These are phyloP conservation scores for Scutellaria galericulata DNA, from an alignment of 257 asterid genomes.

Conservation along the genomic window DNA sequence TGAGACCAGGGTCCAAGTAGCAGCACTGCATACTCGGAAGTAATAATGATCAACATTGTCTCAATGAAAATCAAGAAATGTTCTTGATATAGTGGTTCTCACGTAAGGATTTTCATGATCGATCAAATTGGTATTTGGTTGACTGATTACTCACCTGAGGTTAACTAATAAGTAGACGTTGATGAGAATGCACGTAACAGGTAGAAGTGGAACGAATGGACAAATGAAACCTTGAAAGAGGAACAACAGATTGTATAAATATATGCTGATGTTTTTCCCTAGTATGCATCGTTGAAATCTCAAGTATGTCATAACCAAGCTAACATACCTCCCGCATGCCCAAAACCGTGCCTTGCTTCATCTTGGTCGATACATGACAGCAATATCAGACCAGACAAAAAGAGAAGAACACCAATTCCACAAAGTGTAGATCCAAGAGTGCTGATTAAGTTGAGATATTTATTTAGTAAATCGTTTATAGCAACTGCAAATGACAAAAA, in stretches of 20 bases:
- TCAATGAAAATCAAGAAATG: constrained; percentile 22
- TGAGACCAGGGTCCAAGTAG: constrained; percentile 84
- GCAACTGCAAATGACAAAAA: background rate
- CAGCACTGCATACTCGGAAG: constrained; percentile 49
- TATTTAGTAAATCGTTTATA: constrained; percentile 11
- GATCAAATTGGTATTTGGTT: background rate
- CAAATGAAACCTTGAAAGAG: constrained; percentile 80
- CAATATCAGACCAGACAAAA: constrained; percentile 61
- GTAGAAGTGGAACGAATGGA: constrained; percentile 88
- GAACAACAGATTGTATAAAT: constrained; percentile 23
- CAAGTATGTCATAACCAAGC: background rate
- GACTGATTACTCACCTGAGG: constrained; percentile 70
- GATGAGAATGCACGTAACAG: constrained; percentile 79
- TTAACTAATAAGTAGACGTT: constrained; percentile 85
- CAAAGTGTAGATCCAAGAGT: constrained; percentile 58
- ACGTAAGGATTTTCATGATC: background rate
- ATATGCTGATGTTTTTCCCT: background rate
- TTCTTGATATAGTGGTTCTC: background rate
- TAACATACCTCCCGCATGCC: constrained; percentile 80
- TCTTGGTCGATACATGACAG: constrained; percentile 80
- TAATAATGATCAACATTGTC: background rate
- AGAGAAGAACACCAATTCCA: constrained; percentile 68
- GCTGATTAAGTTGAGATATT: constrained; percentile 50
- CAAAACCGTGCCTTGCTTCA: constrained; percentile 85
- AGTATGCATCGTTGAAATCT: background rate